A percentile compares a stretch with the other conserved stretches of the same genome.
Evolutionary conservation across 345 rosid species (phyloP).

Genomic region (Excoecaria cochinchinensis): DNA sequence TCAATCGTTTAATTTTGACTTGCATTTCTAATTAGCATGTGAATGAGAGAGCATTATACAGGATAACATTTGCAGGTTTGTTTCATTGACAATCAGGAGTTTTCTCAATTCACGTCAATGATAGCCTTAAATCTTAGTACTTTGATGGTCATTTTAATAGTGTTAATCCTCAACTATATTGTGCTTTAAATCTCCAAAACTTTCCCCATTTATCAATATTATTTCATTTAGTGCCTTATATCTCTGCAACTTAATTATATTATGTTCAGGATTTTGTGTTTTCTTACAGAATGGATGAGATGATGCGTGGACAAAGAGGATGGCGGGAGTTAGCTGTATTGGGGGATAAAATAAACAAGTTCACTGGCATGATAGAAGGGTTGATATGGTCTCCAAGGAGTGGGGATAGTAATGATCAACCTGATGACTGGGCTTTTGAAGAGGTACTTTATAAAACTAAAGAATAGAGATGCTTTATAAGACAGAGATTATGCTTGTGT

Average conservation of each 20-base stretch:
- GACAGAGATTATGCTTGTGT: not conserved
- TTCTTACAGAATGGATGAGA: constrained; percentile 81
- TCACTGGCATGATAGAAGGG: constrained; percentile 89
- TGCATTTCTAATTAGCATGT: not conserved
- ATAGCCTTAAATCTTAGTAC: no score
- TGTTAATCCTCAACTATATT: not conserved
- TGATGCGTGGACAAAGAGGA: constrained; percentile 97
- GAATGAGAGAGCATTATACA: not conserved
- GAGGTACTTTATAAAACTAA: constrained; percentile 47
- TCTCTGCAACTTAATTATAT: not conserved
- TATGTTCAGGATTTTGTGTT: not conserved
- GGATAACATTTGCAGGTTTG: not conserved
- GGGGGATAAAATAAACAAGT: constrained; percentile 85
- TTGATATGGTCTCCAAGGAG: constrained; percentile 89
- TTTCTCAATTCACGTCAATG: no score
- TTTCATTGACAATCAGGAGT: not conserved
- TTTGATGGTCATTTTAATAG: not conserved
- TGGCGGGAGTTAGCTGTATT: constrained; percentile 89
- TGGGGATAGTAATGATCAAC: constrained; percentile 35
- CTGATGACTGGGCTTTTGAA: constrained; percentile 46
- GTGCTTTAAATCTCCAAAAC: not conserved
- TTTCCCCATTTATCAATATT: not conserved
- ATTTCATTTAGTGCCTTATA: not conserved
- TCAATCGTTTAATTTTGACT: not conserved
- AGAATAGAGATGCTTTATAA: no score